These are phyloP conservation scores for Neurospora sp. DNA, from an alignment of 495 filamentous ascomycete genomes.

Conservation along the genomic window DNA sequence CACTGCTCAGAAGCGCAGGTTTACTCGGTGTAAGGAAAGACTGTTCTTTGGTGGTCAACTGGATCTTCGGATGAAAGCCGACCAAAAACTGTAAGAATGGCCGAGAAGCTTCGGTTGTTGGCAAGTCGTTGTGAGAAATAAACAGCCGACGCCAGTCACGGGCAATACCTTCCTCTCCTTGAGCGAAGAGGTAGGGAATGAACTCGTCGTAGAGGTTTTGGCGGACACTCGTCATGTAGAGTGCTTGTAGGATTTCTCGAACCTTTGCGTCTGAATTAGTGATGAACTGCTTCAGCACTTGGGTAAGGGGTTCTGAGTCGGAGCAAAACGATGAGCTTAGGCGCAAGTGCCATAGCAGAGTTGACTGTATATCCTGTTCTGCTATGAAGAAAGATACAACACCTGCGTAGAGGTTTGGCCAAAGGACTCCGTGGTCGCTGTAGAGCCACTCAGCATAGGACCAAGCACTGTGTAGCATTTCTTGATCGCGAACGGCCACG, in stretches of 20 bases:
- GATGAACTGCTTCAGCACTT: slow-evolving; percentile 24
- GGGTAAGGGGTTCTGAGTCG: slow-evolving; percentile 17
- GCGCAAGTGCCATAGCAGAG: slow-evolving; percentile 26
- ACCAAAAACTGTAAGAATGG: slow-evolving; percentile 27
- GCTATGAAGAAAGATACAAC: slow-evolving; percentile 25
- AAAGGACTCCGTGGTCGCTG: slow-evolving; percentile 36
- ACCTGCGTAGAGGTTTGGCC: slow-evolving; percentile 32
- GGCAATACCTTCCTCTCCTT: slow-evolving; percentile 40
- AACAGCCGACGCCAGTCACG: slow-evolving; percentile 46
- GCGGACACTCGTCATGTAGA: slow-evolving; percentile 43
- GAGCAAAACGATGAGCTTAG: slow-evolving; percentile 27
- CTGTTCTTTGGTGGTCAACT: slow-evolving; percentile 2
- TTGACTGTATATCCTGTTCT: slow-evolving; percentile 19
- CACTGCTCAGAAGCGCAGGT: neutral
- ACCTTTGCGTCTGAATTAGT: slow-evolving; percentile 14
- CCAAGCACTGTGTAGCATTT: slow-evolving; percentile 39
- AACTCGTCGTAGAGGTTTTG: slow-evolving; percentile 51
- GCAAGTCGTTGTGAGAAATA: slow-evolving; percentile 22
- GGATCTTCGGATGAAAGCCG: slow-evolving; percentile 19
- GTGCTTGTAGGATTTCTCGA: slow-evolving; percentile 21
- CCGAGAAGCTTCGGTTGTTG: slow-evolving; percentile 10
- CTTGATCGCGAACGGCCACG: slow-evolving; percentile 26
- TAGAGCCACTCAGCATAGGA: slow-evolving; percentile 47
- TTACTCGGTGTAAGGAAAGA: neutral
- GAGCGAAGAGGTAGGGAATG: slow-evolving; percentile 45